Evolutionary conservation across 257 asterid genomes (phyloP), one percentile per base, ranked within the genome.

Genomic region (Orobanche coerulescens): DNA sequence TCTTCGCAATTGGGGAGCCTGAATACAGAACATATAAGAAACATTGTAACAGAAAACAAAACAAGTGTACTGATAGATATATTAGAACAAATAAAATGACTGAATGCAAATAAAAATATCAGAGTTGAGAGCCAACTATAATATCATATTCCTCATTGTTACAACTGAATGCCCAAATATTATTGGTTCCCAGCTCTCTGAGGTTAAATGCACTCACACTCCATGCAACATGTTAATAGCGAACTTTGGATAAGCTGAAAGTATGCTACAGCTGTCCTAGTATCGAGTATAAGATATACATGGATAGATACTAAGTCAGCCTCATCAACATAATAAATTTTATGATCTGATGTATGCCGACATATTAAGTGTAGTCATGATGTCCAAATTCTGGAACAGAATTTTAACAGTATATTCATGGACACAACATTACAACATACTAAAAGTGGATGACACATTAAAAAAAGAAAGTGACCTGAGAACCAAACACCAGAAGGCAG

Each of bases 1-100:
- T 83, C 58, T 61, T 75, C 8, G 56, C 57, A 47, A 77, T 53
- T 39, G 83, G 61, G 42, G 55, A 20, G 61, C 84, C 95, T 87
- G 82, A 53, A 66, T 61, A 74, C 59, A 3, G 47, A 71, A 59
- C 16, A 39, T 39, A 34, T 48, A 54, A 59, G 60, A 70, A 56
- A 26, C 39, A 14, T 25, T 59, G 55, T 42, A 46, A 60, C 53
- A 48, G 31, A 48, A 44, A n/a, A n/a, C n/a, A n/a, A 69, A 39
- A 53, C 61, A 67, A 20, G 55, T 69, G 51, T 54, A 48, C 48
- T 36, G 26, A 51, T 46, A 61, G 1, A 42, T 14, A 42, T 42
- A 14, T 42, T 14, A 0, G 20, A 42, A 14, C 22, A 42, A 40
- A n/a, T n/a, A 40, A 40, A 7, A 14, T 42, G 49, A 47, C 53